These are phyloP conservation scores for Phaseolus coccineus DNA, from an alignment of 331 rosid genomes.

Conservation along the genomic window DNA sequence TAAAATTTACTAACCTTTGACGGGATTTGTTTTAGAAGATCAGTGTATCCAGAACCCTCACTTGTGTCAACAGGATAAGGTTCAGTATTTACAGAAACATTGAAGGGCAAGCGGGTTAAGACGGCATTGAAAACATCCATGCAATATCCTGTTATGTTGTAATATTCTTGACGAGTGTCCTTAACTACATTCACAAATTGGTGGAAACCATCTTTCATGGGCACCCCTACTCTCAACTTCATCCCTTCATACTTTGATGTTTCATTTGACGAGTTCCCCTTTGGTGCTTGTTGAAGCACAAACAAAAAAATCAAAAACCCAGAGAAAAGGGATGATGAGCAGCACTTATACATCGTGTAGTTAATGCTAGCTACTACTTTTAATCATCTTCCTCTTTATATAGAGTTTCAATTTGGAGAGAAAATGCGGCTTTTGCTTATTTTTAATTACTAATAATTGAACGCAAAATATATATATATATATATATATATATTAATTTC, in stretches of 20 bases:
- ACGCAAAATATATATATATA: no score
- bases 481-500: no score
- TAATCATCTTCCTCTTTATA: slow-evolving; percentile 21
- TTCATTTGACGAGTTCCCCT: slow-evolving; percentile 1
- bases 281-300: slow-evolving; percentile 16
- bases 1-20: slow-evolving; percentile 25
- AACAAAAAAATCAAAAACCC: neutral
- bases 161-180: neutral
- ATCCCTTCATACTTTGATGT: neutral
- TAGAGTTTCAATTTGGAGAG: neutral
- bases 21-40: slow-evolving; percentile 40
- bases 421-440: no score
- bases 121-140: slow-evolving; percentile 46
- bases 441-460: no score
- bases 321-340: neutral
- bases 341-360: slow-evolving; percentile 10
- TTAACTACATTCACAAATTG: slow-evolving; percentile 34
- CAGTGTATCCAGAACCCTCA: slow-evolving; percentile 32
- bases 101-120: slow-evolving; percentile 14
- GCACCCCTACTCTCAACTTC: slow-evolving; percentile 44
- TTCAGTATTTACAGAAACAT: slow-evolving; percentile 24
- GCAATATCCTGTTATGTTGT: slow-evolving; percentile 43
- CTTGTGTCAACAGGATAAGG: slow-evolving; percentile 21
- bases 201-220: slow-evolving; percentile 40
- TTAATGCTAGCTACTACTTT: neutral